phyloP scores from a whole-genome alignment of 352 stramenopile species.

The Salisapilia sapeloensis region DNA sequence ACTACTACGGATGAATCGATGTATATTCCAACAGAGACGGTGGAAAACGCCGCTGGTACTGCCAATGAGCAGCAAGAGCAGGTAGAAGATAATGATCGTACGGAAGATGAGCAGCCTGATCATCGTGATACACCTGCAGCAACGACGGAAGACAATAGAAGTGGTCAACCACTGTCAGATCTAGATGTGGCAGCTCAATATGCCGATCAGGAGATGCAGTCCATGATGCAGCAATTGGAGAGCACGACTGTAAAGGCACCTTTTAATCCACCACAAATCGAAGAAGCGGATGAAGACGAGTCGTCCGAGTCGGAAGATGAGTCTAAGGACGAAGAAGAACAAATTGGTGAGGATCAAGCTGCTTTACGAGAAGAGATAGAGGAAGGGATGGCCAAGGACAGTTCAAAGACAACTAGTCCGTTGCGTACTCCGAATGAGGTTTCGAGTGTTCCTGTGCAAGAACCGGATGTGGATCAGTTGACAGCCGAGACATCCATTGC shows the following conservation, averaged over 20 bases:
- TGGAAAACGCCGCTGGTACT: too few species aligned
- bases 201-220: constrained; percentile 27
- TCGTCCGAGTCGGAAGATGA: constrained; percentile 5
- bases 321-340: constrained; percentile 9
- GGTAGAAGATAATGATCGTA: too few species aligned
- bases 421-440: constrained; percentile 58
- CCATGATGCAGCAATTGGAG: constrained; percentile 21
- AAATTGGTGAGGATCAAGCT: constrained; percentile 10
- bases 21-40: too few species aligned
- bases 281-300: constrained; percentile 2
- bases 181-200: constrained; percentile 32
- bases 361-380: constrained; percentile 60
- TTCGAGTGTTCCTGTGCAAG: constrained; percentile 22
- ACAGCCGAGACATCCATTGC: constrained; percentile 51
- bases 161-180: constrained; percentile 15
- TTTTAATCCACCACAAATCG: not conserved
- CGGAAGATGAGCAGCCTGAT: too few species aligned
- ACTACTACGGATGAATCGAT: too few species aligned
- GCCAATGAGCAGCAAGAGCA: too few species aligned
- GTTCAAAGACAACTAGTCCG: constrained; percentile 19
- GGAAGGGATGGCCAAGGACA: constrained; percentile 54
- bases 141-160: too few species aligned
- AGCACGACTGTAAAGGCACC: constrained; percentile 7
- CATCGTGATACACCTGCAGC: too few species aligned
- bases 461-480: constrained; percentile 54